Evolutionary conservation across 495 filamentous ascomycete genomes (phyloP).

Genomic region (Neohortaea acidophila): DNA sequence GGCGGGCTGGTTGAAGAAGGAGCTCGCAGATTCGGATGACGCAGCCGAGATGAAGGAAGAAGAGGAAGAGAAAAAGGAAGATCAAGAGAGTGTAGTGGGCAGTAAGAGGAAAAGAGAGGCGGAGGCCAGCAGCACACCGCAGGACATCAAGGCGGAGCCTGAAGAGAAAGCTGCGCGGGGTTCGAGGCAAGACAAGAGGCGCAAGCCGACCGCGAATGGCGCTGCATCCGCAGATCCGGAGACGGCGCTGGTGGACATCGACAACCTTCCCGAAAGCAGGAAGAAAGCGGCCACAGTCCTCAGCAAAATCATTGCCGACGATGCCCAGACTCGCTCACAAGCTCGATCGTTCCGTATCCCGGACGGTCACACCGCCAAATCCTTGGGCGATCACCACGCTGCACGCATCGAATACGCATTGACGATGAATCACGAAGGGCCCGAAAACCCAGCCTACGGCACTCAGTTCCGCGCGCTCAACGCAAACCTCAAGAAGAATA

Average conservation of each 20-base stretch:
- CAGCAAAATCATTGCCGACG: slow-evolving; percentile 39
- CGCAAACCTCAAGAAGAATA: slow-evolving; percentile 77
- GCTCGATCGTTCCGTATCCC: slow-evolving; percentile 37
- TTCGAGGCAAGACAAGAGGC: slow-evolving; percentile 11
- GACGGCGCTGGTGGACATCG: slow-evolving; percentile 14
- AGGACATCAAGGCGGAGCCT: not conserved
- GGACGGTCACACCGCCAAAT: slow-evolving; percentile 36
- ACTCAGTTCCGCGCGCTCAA: slow-evolving; percentile 47
- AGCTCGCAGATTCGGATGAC: slow-evolving; percentile 19
- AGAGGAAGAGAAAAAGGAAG: not conserved
- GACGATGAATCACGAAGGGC: slow-evolving; percentile 39
- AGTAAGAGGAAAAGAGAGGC: slow-evolving; percentile 10
- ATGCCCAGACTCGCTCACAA: slow-evolving; percentile 37
- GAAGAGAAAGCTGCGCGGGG: not conserved
- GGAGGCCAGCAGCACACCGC: not conserved
- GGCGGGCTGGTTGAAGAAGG: slow-evolving; percentile 28
- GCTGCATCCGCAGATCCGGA: slow-evolving; percentile 3
- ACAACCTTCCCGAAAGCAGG: slow-evolving; percentile 29
- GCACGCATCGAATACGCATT: slow-evolving; percentile 63
- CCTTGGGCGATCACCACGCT: slow-evolving; percentile 40
- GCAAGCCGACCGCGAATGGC: slow-evolving; percentile 9
- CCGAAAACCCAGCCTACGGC: slow-evolving; percentile 39
- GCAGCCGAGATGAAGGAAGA: slow-evolving; percentile 27
- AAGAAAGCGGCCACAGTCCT: slow-evolving; percentile 36
- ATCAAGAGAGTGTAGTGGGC: slow-evolving; percentile 1